phyloP scores from a whole-genome alignment of 352 stramenopile species.

The Phytopythium litorale region DNA sequence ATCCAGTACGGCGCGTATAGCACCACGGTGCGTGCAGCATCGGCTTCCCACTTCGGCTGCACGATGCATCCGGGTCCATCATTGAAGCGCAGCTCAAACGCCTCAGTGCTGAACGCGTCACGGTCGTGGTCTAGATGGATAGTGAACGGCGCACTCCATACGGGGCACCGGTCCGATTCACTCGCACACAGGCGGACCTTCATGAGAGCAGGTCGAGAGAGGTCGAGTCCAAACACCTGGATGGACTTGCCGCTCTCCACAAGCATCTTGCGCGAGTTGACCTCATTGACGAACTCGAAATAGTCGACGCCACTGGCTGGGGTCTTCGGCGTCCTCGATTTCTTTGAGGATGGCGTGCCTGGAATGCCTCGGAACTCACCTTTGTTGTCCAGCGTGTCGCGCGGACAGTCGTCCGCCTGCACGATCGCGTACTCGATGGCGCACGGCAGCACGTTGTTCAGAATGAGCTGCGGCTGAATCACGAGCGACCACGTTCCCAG shows the following conservation, averaged over 20 bases:
- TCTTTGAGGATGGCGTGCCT: constrained; percentile 33
- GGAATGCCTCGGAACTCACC: constrained; percentile 44
- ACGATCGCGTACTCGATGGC: constrained; percentile 84
- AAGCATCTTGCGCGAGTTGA: constrained; percentile 70
- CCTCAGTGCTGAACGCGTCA: constrained; percentile 40
- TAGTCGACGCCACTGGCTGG: constrained; percentile 36
- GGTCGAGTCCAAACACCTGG: constrained; percentile 75
- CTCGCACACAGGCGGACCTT: constrained; percentile 67
- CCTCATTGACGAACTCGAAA: constrained; percentile 70
- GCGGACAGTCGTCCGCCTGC: constrained; percentile 65
- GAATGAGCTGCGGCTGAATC: constrained; percentile 75
- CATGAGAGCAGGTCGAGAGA: constrained; percentile 70
- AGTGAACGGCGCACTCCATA: constrained; percentile 62
- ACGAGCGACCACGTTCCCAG: constrained; percentile 73
- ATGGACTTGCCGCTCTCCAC: constrained; percentile 78
- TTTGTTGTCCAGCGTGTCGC: constrained; percentile 50
- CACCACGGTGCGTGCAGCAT: constrained; percentile 54
- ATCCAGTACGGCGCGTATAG: constrained; percentile 83
- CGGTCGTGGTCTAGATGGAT: constrained; percentile 51
- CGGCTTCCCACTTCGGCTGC: constrained; percentile 60
- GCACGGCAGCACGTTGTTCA: constrained; percentile 82
- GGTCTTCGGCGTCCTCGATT: constrained; percentile 47
- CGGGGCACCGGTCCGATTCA: constrained; percentile 35
- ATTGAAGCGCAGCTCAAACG: constrained; percentile 61
- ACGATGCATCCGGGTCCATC: constrained; percentile 62